A percentile compares a stretch with the other conserved stretches of the same genome.
phyloP scores from a whole-genome alignment of 805 yeast species.

The Pichia gijzeniarum region DNA sequence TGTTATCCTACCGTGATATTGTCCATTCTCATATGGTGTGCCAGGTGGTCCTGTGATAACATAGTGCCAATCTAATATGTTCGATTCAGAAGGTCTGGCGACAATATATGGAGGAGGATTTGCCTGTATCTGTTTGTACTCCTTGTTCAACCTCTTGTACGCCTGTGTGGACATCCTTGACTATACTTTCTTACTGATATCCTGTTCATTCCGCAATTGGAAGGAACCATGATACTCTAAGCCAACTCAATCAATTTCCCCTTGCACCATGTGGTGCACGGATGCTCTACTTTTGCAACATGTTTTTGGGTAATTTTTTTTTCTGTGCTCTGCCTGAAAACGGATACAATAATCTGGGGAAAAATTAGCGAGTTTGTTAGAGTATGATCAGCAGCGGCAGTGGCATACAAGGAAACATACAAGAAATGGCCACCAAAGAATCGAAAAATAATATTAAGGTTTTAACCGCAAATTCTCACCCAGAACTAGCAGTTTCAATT shows the following conservation, averaged over 20 bases:
- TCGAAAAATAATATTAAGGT: slow-evolving; percentile 43
- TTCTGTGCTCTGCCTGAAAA: not conserved
- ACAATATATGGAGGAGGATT: slow-evolving; percentile 80
- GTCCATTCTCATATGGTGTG: slow-evolving; percentile 81
- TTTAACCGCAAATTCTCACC: slow-evolving; percentile 70
- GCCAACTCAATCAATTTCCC: no score
- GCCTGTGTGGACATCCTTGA: slow-evolving; percentile 29
- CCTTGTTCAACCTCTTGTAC: slow-evolving; percentile 55
- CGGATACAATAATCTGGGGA: slow-evolving; percentile 4
- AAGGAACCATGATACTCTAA: no score
- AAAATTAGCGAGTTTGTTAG: not conserved
- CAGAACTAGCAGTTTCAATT: slow-evolving; percentile 69
- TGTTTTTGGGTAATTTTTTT: slow-evolving; percentile 1
- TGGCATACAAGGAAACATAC: not conserved
- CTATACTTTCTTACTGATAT: no score
- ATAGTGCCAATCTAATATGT: slow-evolving; percentile 91
- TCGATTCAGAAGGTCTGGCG: slow-evolving; percentile 83
- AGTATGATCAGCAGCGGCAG: not conserved
- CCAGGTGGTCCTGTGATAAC: slow-evolving; percentile 87
- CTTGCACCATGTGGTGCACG: slow-evolving; percentile 7
- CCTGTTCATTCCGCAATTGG: no score
- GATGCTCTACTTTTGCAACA: not conserved
- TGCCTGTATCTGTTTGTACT: slow-evolving; percentile 68
- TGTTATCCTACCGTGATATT: slow-evolving; percentile 80
- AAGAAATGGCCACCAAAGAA: slow-evolving; percentile 28